Base-by-base conservation (phyloP, 768 basidiomycete species). In the Pisolithus marmoratus region DNA sequence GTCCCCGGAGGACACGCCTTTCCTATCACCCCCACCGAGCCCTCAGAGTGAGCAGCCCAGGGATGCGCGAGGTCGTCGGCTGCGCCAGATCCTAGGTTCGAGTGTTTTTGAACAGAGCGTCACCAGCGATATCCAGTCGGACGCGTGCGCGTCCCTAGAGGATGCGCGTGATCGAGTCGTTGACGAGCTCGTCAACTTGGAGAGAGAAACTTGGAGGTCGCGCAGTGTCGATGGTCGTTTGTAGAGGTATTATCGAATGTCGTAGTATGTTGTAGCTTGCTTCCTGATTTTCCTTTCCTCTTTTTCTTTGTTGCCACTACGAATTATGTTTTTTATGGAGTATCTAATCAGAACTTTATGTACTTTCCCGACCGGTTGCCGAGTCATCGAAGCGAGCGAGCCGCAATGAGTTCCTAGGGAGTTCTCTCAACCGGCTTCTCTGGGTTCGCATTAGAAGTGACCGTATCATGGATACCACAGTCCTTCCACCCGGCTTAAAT, bases 151-250 rank as follows among this genome's bases (percentile, higher is more conserved):
- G 65, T 64, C 65, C 24, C 63, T 90, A 49, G 88, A 90, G 64
- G 87, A 90, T 54, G 87, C 87, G 44, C 74, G 83, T 51, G 89
- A 90, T 65, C 69, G 75, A n/a, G 83, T 82, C 34, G 85, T 89
- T 44, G 89, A 91, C 69, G 72, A 84, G 73, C 73, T 90, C 44
- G 74, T 78, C 4, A 71, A 69, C 49, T 56, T 63, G 26, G 70
- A 62, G 60, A 60, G 46, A 58, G 60, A 49, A 62, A 65, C 12
- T 1, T 15, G 47, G 63, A 64, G 40, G 68, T 48, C 41, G 3
- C 51, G 51, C 15, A 6, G 17, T 11, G 29, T 23, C 36, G 37
- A 19, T 29, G 24, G 7, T 19, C 29, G 29, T 14, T 7, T 22
- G 47, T 34, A 34, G 5, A 15, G 11, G 34, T 34, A 12, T 5